phyloP scores from a whole-genome alignment of 1,139 yeast species.

The Scheffersomyces lignicola region DNA sequence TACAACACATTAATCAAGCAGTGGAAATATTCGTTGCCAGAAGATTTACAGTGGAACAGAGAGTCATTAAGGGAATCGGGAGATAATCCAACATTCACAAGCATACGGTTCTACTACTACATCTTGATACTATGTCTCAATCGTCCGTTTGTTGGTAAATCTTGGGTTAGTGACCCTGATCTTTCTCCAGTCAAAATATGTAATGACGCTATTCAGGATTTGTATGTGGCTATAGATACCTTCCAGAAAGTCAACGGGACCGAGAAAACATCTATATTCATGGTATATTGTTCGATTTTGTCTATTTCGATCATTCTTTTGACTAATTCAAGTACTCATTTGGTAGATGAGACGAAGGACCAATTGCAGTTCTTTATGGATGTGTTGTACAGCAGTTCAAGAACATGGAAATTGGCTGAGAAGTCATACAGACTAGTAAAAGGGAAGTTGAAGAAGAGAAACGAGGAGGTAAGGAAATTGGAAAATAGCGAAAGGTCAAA shows the following conservation, averaged over 20 bases:
- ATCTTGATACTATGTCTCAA: slow-evolving; percentile 56
- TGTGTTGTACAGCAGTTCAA: slow-evolving; percentile 35
- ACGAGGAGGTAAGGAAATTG: slow-evolving; percentile 13
- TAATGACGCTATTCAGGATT: slow-evolving; percentile 42
- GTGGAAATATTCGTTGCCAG: slow-evolving; percentile 52
- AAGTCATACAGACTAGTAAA: slow-evolving; percentile 45
- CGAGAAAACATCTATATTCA: slow-evolving; percentile 44
- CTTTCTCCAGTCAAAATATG: slow-evolving; percentile 38
- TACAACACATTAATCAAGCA: slow-evolving; percentile 50
- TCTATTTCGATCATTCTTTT: slow-evolving; percentile 46
- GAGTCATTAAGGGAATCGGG: slow-evolving; percentile 42
- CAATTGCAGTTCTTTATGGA: slow-evolving; percentile 40
- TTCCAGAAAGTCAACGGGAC: slow-evolving; percentile 43
- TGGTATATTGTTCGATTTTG: slow-evolving; percentile 49
- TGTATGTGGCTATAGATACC: slow-evolving; percentile 36
- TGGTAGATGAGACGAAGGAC: slow-evolving; percentile 24
- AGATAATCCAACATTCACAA: slow-evolving; percentile 49
- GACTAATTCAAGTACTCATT: slow-evolving; percentile 30
- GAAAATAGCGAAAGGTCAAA: slow-evolving; percentile 5
- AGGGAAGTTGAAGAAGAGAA: slow-evolving; percentile 26
- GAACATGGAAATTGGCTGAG: slow-evolving; percentile 52
- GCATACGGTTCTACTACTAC: slow-evolving; percentile 59
- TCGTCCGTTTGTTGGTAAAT: slow-evolving; percentile 52
- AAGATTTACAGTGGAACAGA: slow-evolving; percentile 52
- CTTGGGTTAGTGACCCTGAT: slow-evolving; percentile 11